A percentile compares a stretch with the other conserved stretches of the same genome.
These are phyloP conservation scores for Cladosporium sphaerospermum DNA, from an alignment of 2,329 filamentous ascomycete species.

Conservation along the genomic window DNA sequence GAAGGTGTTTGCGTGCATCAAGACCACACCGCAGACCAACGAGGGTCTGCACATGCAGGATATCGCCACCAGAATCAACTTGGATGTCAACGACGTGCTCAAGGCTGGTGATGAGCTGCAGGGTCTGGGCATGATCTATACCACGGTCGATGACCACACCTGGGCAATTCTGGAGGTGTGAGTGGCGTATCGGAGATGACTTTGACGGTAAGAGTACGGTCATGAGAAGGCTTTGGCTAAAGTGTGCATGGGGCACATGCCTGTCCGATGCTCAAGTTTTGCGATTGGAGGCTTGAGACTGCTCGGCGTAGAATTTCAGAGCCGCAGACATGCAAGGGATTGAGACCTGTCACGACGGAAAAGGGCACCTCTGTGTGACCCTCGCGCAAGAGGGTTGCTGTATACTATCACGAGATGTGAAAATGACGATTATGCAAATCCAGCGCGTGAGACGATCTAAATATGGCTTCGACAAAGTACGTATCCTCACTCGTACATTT, in stretches of 20 bases:
- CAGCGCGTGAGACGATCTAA: neutral
- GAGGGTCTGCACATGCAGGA: conserved; percentile 79
- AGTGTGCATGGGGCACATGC: neutral
- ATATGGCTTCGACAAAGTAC: neutral
- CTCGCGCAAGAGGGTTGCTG: neutral
- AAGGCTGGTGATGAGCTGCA: conserved; percentile 77
- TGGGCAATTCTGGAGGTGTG: conserved; percentile 76
- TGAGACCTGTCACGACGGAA: conserved; percentile 4
- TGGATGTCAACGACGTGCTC: conserved; percentile 65
- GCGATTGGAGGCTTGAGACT: neutral
- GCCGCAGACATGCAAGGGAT: conserved; percentile 10
- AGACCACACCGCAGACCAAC: conserved; percentile 61
- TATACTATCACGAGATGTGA: conserved; percentile 8
- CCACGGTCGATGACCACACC: conserved; percentile 87
- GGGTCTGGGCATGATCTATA: conserved; percentile 69
- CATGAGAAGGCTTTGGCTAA: neutral
- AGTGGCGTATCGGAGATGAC: conserved; percentile 11
- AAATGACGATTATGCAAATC: conserved; percentile 7
- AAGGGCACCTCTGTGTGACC: neutral
- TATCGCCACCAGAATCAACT: conserved; percentile 59
- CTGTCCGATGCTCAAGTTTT: neutral
- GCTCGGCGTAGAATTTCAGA: neutral
- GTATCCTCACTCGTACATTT: neutral
- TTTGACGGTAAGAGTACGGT: neutral
- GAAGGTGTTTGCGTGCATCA: conserved; percentile 65